Evolutionary conservation across 495 filamentous ascomycete genomes (phyloP).

Genomic region (Diplogelasinospora grovesii): DNA sequence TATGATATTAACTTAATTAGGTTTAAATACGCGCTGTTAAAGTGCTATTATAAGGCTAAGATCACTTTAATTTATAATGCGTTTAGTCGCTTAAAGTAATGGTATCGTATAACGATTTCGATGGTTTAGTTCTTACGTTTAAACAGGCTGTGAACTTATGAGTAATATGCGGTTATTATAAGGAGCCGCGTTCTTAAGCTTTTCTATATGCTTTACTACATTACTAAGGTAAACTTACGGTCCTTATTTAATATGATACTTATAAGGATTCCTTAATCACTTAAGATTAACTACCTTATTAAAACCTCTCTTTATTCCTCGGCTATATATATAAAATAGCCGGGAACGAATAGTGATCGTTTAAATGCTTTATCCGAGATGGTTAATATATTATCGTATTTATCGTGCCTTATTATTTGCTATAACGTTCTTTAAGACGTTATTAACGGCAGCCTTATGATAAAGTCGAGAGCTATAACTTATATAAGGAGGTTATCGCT

Average conservation of each 20-base stretch:
- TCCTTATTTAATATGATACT: not conserved
- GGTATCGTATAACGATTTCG: not conserved
- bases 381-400: no score
- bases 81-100: not conserved
- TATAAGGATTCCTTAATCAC: not conserved
- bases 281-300: no score
- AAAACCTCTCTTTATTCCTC: no score
- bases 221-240: not conserved
- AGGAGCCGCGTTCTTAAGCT: not conserved
- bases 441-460: no score
- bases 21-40: not conserved
- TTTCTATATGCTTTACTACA: not conserved
- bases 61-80: not conserved
- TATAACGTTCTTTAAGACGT: no score
- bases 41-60: not conserved
- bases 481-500: no score
- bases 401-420: no score
- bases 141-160: not conserved
- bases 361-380: no score
- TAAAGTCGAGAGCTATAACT: no score
- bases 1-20: not conserved
- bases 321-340: no score
- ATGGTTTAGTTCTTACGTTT: not conserved
- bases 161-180: not conserved
- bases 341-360: no score